Conservation (phyloP, 805 yeast species). For the Vanderwaltozyma yarrowii region DNA sequence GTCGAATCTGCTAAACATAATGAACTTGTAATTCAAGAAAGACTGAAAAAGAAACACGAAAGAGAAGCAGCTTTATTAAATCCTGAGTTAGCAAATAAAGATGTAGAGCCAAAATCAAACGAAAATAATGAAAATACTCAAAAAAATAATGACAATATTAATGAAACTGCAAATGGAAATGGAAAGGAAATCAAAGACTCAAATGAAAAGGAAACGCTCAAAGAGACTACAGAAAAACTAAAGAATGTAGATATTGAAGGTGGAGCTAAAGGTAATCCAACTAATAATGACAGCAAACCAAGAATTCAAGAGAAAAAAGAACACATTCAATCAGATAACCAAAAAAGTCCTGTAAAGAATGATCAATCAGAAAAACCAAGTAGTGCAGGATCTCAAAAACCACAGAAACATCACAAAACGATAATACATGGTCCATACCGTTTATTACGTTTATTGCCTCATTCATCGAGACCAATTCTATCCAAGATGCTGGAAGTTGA, state of each 20-base stretch:
- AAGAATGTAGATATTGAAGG: slow-evolving; percentile 4
- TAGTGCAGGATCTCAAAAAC: slow-evolving; percentile 6
- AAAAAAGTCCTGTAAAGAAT: no score
- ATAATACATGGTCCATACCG: slow-evolving; percentile 78
- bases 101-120: background rate
- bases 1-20: slow-evolving; percentile 62
- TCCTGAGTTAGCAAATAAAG: background rate
- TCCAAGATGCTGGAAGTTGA: slow-evolving; percentile 57
- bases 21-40: slow-evolving; percentile 47
- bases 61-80: slow-evolving; percentile 5
- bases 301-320: background rate
- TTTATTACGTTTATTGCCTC: slow-evolving; percentile 70
- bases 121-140: slow-evolving; percentile 1
- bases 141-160: slow-evolving; percentile 1
- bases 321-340: no score
- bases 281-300: no score
- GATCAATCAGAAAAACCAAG: no score
- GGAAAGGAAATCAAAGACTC: background rate
- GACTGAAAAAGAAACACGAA: slow-evolving; percentile 12
- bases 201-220: no score
- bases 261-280: background rate
- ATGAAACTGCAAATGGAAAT: slow-evolving; percentile 2
- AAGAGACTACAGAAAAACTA: slow-evolving; percentile 1
- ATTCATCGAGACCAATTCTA: slow-evolving; percentile 69
- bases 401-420: slow-evolving; percentile 32